Evolutionary conservation across 768 basidiomycete species (phyloP).

Genomic region (Lentinus tigrinus): DNA sequence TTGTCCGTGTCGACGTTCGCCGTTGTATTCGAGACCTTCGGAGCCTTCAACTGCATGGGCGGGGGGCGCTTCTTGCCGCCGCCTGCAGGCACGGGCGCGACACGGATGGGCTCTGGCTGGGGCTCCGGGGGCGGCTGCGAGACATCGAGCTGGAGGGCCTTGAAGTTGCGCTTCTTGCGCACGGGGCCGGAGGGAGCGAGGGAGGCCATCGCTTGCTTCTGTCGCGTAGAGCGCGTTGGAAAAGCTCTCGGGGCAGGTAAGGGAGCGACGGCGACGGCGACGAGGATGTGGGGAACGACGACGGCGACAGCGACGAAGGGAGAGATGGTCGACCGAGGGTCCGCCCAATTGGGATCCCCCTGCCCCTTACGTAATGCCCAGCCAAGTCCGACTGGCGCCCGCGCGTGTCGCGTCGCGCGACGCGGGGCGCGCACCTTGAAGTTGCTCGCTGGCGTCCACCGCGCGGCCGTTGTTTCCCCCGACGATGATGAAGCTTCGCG

Average conservation of each 20-base stretch:
- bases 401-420: neutral
- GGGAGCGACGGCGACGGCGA: constrained; percentile 1
- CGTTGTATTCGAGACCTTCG: constrained; percentile 47
- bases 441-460: neutral
- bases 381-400: neutral
- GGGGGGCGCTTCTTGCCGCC: constrained; percentile 73
- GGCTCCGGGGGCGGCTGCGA: constrained; percentile 39
- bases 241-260: neutral
- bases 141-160: constrained; percentile 75
- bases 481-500: constrained; percentile 15
- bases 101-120: constrained; percentile 38
- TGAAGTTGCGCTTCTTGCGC: constrained; percentile 92
- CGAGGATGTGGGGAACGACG: constrained; percentile 1
- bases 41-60: constrained; percentile 78
- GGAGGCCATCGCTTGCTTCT: constrained; percentile 5
- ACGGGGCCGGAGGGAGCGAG: constrained; percentile 39
- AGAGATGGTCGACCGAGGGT: constrained; percentile 8
- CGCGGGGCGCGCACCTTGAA: neutral
- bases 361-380: constrained; percentile 1
- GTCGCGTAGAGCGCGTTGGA: neutral
- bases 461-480: neutral
- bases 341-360: neutral
- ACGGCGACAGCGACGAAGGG: constrained; percentile 6
- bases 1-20: constrained; percentile 37
- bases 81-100: constrained; percentile 31